Conservation (phyloP, 2,329 filamentous ascomycete genomes). For the Lachnellula hyalina region DNA sequence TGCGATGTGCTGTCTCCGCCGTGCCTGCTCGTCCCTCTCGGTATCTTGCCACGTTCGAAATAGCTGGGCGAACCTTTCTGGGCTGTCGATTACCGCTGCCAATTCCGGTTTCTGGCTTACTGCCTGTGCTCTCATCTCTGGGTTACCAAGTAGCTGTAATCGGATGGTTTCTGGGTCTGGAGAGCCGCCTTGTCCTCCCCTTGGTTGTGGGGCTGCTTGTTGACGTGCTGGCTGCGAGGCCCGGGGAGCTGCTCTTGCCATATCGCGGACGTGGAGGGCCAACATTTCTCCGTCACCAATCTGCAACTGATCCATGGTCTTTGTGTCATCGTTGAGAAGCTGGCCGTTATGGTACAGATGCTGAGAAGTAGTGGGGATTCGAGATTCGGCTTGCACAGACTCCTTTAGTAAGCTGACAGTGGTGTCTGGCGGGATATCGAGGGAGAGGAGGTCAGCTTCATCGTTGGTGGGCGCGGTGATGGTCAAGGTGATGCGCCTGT, state of each 20-base stretch:
- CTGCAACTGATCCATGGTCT: conserved; percentile 75
- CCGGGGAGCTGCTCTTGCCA: conserved; percentile 40
- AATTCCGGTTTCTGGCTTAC: conserved; percentile 70
- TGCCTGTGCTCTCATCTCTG: conserved; percentile 65
- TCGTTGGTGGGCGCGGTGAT: conserved; percentile 68
- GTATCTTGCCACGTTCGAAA: conserved; percentile 63
- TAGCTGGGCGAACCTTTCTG: conserved; percentile 68
- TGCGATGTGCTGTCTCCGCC: conserved; percentile 77
- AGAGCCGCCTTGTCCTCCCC: conserved; percentile 33
- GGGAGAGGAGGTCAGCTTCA: conserved; percentile 63
- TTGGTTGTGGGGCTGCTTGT: conserved; percentile 24
- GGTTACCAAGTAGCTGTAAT: conserved; percentile 75
- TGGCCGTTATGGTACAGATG: conserved; percentile 88
- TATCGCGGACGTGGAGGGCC: conserved; percentile 70
- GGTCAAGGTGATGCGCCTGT: conserved; percentile 81
- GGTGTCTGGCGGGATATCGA: conserved; percentile 79
- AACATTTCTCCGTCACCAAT: conserved; percentile 91
- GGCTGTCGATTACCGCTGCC: conserved; percentile 69
- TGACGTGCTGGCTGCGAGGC: conserved; percentile 32
- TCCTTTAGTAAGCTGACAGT: conserved; percentile 81
- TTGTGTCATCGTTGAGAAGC: conserved; percentile 68
- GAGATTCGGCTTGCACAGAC: conserved; percentile 79
- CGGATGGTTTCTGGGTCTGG: conserved; percentile 77
- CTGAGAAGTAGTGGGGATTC: conserved; percentile 66
- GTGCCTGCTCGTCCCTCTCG: conserved; percentile 66